Evolutionary conservation across 2,329 filamentous ascomycete genomes (phyloP).

Genomic region (Fusarium bulbicola): DNA sequence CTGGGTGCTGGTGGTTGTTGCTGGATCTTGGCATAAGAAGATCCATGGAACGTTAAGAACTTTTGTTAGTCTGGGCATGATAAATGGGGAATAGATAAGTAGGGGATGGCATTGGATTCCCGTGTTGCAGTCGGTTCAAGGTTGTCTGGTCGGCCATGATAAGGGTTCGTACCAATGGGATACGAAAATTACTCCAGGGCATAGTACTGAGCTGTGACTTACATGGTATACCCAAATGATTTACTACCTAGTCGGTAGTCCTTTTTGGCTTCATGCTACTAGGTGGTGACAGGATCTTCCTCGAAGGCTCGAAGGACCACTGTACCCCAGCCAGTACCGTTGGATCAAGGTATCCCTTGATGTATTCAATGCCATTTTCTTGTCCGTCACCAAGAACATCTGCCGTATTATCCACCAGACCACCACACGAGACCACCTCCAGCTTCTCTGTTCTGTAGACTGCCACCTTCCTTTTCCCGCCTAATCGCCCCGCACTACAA

Average conservation of each 20-base stretch:
- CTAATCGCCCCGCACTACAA: conserved; percentile 21
- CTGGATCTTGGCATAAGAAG: conserved; percentile 18
- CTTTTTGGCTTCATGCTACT: background rate
- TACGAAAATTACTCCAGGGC: conserved; percentile 12
- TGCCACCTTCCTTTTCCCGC: conserved; percentile 38
- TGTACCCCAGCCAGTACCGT: background rate
- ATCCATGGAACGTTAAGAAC: conserved; percentile 19
- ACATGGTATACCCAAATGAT: too few species aligned
- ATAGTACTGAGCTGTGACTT: background rate
- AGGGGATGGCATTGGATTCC: background rate
- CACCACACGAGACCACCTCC: conserved; percentile 3
- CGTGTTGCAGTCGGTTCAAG: background rate
- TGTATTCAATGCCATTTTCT: background rate
- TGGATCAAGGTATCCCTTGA: background rate
- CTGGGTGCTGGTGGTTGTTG: background rate
- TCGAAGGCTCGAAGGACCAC: background rate
- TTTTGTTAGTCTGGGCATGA: conserved; percentile 35
- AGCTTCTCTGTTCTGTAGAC: background rate
- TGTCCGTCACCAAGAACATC: background rate
- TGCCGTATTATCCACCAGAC: background rate
- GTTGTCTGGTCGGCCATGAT: background rate
- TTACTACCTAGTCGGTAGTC: background rate
- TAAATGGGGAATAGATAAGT: conserved; percentile 27
- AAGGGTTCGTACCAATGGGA: background rate
- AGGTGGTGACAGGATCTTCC: background rate